Evolutionary conservation across 176 grass and related monocot species (phyloP), one percentile per base, ranked within the genome.

Genomic region (Rhynchospora tenuis): DNA sequence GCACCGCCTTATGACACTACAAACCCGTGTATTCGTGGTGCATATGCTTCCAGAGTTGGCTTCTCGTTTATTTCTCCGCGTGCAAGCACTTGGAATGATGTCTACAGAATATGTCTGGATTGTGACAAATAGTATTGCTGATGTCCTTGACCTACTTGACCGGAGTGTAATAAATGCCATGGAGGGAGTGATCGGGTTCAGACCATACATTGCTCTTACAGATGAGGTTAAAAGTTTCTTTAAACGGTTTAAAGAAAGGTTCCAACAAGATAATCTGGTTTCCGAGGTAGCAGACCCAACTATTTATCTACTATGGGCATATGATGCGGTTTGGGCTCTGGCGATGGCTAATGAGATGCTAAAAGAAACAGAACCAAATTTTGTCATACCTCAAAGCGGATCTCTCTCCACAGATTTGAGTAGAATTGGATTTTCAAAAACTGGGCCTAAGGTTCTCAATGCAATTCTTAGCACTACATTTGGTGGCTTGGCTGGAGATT

Each of bases 401-500:
- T 80, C 15, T 65, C 22, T 57, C 19, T 65, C 6, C 56, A 88
- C 92, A 0, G 92, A 93, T 74, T 43, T 95, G n/a, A 88, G 64
- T 67, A 47, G 58, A 44, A n/a, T 98, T 12, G 88, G 87, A 13
- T 74, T 93, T 55, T 94, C 82, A 0, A 23, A n/a, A 5, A 87
- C 87, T 19, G 95, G 95, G 14, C 9, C 24, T 4, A 10, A 47
- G 2, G 69, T 98, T 42, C 91, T 91, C 56, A 4, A 47, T 0
- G 89, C 55, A 54, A 57, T 98, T 9, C 84, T 43, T 19, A 19
- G 17, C 22, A 93, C 87, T 29, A 80, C 15, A 1, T 98, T 98
- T 85, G 59, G 17, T 12, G 90, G 95, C 19, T 84, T 98, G 55
- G 90, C 92, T 23, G 91, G 95, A 0, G 73, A 87, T 22, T 98